A percentile compares a stretch with the other conserved stretches of the same genome.
phyloP scores from a whole-genome alignment of 2,329 filamentous ascomycete species.

The Aspergillus udagawae region DNA sequence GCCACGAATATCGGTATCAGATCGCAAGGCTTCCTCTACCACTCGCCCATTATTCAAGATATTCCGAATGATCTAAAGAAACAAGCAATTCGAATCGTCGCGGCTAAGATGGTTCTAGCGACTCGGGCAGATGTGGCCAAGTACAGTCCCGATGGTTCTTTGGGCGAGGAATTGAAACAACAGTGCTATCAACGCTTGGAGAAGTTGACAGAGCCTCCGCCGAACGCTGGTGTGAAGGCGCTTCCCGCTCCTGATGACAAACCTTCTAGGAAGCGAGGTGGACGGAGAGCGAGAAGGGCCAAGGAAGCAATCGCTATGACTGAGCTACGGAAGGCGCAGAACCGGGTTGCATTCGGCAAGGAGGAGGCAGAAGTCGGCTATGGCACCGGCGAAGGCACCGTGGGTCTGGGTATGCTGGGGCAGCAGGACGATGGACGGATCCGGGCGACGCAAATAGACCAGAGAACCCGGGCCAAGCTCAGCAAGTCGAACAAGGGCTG shows the following conservation, averaged over 20 bases:
- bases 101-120: slow-evolving; percentile 89
- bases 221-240: slow-evolving; percentile 82
- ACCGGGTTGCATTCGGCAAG: slow-evolving; percentile 91
- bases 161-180: slow-evolving; percentile 75
- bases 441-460: slow-evolving; percentile 82
- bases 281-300: slow-evolving; percentile 81
- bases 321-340: slow-evolving; percentile 91
- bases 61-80: slow-evolving; percentile 84
- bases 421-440: slow-evolving; percentile 84
- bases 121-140: slow-evolving; percentile 86
- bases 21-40: slow-evolving; percentile 89
- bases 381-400: slow-evolving; percentile 77
- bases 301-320: slow-evolving; percentile 98
- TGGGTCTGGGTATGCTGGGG: slow-evolving; percentile 93
- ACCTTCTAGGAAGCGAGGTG: slow-evolving; percentile 85
- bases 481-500: slow-evolving; percentile 95
- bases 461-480: slow-evolving; percentile 87
- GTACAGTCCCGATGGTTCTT: slow-evolving; percentile 73
- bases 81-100: slow-evolving; percentile 91
- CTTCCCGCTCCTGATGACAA: slow-evolving; percentile 94
- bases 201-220: slow-evolving; percentile 86
- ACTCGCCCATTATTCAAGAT: slow-evolving; percentile 81
- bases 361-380: slow-evolving; percentile 94
- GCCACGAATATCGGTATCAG: slow-evolving; percentile 89
- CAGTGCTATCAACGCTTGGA: slow-evolving; percentile 82